phyloP scores from a whole-genome alignment of 257 asterid species.

The Oldenlandia corymbosa region DNA sequence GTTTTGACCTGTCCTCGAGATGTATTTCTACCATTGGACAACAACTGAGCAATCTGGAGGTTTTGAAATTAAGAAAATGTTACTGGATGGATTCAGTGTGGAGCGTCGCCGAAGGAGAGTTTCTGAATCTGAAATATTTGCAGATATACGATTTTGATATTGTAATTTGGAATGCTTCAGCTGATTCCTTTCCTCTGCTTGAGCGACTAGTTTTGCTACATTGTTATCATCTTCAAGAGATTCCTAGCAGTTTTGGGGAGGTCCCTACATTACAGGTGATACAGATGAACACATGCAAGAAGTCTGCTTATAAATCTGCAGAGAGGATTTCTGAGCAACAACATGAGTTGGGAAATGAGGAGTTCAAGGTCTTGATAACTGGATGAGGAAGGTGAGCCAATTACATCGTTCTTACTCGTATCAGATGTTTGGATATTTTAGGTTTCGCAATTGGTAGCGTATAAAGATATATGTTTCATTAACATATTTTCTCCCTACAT shows the following conservation, averaged over 20 bases:
- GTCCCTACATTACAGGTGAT: not conserved
- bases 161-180: not conserved
- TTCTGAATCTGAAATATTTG: not conserved
- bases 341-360: not conserved
- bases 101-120: not conserved
- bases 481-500: no score
- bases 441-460: no score
- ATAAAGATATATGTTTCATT: no score
- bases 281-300: conserved; percentile 1
- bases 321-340: not conserved
- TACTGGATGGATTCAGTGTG: not conserved
- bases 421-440: no score
- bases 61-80: not conserved
- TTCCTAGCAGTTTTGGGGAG: conserved; percentile 1
- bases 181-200: not conserved
- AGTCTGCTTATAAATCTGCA: not conserved
- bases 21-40: not conserved
- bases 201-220: not conserved
- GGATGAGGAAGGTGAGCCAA: no score
- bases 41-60: not conserved
- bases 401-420: no score
- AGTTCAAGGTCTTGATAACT: not conserved
- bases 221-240: not conserved
- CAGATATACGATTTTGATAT: not conserved
- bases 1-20: conserved; percentile 4